phyloP scores from a whole-genome alignment of 202 grass and related monocot genomes.

The Schoenoplectus tabernaemontani region DNA sequence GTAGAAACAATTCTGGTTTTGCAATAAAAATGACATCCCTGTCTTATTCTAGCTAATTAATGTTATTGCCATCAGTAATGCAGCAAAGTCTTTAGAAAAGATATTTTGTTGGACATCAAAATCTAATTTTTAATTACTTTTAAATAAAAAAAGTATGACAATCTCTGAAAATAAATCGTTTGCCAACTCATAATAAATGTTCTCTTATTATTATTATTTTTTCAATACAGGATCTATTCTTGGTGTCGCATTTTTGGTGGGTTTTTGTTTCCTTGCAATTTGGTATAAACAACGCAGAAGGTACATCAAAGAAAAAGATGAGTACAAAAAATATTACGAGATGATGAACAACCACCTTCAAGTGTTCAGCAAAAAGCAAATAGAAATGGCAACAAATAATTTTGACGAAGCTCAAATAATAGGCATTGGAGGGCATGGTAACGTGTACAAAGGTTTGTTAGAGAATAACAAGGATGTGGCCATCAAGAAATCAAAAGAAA shows the following conservation, averaged over 20 bases:
- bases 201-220: background rate
- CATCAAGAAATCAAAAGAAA: constrained; percentile 57
- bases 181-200: background rate
- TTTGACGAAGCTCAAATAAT: constrained; percentile 21
- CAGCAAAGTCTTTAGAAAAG: too few species aligned
- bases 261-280: constrained; percentile 6
- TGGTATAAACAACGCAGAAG: constrained; percentile 31
- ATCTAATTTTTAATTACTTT: too few species aligned
- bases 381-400: constrained; percentile 41
- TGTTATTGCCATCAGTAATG: background rate
- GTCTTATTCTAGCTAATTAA: too few species aligned
- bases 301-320: constrained; percentile 26
- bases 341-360: constrained; percentile 16
- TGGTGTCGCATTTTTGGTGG: background rate
- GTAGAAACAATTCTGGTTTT: background rate
- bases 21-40: background rate
- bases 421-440: constrained; percentile 42
- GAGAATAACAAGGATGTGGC: constrained; percentile 36
- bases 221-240: constrained; percentile 31
- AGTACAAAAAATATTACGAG: constrained; percentile 23
- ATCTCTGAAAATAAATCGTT: background rate
- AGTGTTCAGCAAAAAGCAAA: constrained; percentile 39
- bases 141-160: too few species aligned
- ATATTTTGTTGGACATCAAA: too few species aligned
- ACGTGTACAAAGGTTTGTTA: constrained; percentile 48